Evolutionary conservation across 805 yeast species (phyloP).

Genomic region (Pichia ethanolica): DNA sequence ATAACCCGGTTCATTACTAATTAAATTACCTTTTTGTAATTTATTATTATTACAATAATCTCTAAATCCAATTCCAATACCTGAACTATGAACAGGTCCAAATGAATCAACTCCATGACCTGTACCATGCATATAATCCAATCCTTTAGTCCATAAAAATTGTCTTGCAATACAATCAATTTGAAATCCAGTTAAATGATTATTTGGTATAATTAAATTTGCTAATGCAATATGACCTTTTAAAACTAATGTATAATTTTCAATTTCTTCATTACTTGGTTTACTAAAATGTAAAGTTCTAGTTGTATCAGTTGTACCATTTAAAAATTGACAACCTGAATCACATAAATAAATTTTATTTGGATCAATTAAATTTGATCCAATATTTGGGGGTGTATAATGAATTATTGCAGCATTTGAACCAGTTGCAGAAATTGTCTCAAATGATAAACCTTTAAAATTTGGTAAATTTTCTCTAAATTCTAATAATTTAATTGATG

Average conservation of each 20-base stretch:
- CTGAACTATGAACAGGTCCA: slow-evolving; percentile 57
- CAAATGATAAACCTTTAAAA: slow-evolving; percentile 61
- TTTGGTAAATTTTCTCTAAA: slow-evolving; percentile 47
- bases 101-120: slow-evolving; percentile 60
- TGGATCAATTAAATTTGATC: slow-evolving; percentile 43
- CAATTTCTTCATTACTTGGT: slow-evolving; percentile 40
- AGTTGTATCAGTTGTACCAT: slow-evolving; percentile 61
- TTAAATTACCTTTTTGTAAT: slow-evolving; percentile 45
- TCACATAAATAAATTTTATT: slow-evolving; percentile 47
- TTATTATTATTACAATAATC: slow-evolving; percentile 38
- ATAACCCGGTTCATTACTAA: slow-evolving; percentile 58
- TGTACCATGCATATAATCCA: slow-evolving; percentile 59
- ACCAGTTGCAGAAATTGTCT: slow-evolving; percentile 69
- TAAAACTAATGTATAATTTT: slow-evolving; percentile 49
- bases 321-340: slow-evolving; percentile 54
- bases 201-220: slow-evolving; percentile 41
- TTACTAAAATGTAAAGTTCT: slow-evolving; percentile 48
- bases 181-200: slow-evolving; percentile 45
- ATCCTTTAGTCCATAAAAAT: slow-evolving; percentile 46
- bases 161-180: slow-evolving; percentile 55
- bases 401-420: slow-evolving; percentile 74
- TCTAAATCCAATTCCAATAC: slow-evolving; percentile 53
- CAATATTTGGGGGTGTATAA: slow-evolving; percentile 48
- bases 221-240: slow-evolving; percentile 50
- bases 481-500: slow-evolving; percentile 49